Evolutionary conservation across 108 stramenopile genomes (phyloP).

Genomic region (Aureococcus anophagefferens): DNA sequence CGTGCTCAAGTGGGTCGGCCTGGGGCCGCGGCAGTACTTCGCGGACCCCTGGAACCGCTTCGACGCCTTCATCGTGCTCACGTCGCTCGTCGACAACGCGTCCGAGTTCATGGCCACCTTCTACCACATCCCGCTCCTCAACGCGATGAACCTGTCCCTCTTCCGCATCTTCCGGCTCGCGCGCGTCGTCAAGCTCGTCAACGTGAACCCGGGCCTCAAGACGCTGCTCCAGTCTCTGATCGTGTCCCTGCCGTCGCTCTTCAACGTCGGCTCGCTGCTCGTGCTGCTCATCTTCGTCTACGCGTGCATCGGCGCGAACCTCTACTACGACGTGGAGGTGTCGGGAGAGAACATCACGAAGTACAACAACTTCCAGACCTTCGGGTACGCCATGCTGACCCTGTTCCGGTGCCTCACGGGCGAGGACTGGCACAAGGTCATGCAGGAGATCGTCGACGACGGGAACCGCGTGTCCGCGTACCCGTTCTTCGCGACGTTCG

Average conservation of each 20-base stretch:
- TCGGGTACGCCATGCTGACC: slow-evolving; percentile 10
- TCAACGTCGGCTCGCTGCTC: slow-evolving; percentile 24
- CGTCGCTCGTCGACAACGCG: slow-evolving; percentile 21
- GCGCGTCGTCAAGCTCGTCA: slow-evolving; percentile 9
- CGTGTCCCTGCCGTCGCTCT: slow-evolving; percentile 18
- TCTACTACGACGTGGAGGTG: slow-evolving; percentile 13
- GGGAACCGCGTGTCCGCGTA: slow-evolving; percentile 11
- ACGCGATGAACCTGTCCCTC: neutral
- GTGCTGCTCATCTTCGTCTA: slow-evolving; percentile 28
- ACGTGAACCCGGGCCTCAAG: slow-evolving; percentile 3
- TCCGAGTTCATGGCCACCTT: slow-evolving; percentile 1
- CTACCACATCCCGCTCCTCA: no score
- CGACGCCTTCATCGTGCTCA: slow-evolving; percentile 38
- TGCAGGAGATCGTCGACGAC: slow-evolving; percentile 21
- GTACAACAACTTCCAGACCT: slow-evolving; percentile 22
- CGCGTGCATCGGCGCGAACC: slow-evolving; percentile 27
- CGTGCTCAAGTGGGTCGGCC: slow-evolving; percentile 26
- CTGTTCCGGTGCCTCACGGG: slow-evolving; percentile 28
- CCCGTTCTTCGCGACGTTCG: slow-evolving; percentile 14
- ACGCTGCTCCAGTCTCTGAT: slow-evolving; percentile 14
- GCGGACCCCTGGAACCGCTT: slow-evolving; percentile 40
- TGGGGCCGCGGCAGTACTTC: slow-evolving; percentile 31
- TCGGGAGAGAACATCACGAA: slow-evolving; percentile 10
- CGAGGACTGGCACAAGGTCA: slow-evolving; percentile 29
- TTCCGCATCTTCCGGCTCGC: slow-evolving; percentile 20